Evolutionary conservation across 2,329 filamentous ascomycete species (phyloP).

Genomic region (Colletotrichum trifolii): DNA sequence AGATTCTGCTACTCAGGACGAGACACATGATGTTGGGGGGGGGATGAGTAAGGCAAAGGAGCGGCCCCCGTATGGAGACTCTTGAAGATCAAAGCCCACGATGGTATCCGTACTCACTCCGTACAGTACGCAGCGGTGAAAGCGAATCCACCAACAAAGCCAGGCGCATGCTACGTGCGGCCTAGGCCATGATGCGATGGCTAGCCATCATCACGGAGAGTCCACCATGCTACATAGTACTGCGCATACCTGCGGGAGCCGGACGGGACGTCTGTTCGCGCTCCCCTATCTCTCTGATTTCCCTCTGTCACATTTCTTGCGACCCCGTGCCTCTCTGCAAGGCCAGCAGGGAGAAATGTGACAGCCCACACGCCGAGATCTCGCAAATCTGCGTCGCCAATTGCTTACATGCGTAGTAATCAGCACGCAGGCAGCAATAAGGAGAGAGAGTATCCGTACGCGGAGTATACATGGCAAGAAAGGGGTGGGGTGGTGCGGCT

Average conservation of each 20-base stretch:
- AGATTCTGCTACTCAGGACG: constrained; percentile 7
- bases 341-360: constrained; percentile 18
- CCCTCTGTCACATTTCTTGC: constrained; percentile 11
- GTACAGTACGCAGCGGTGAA: constrained; percentile 24
- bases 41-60: constrained; percentile 5
- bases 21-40: constrained; percentile 15
- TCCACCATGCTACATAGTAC: not conserved
- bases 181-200: no score
- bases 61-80: constrained; percentile 13
- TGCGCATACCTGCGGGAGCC: constrained; percentile 10
- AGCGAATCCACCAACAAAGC: constrained; percentile 20
- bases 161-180: not conserved
- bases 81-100: constrained; percentile 19
- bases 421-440: no score
- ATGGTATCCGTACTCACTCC: not conserved
- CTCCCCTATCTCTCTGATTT: not conserved
- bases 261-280: constrained; percentile 12
- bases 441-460: no score
- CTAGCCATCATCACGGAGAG: no score
- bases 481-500: not conserved
- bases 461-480: no score
- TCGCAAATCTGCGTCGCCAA: constrained; percentile 32
- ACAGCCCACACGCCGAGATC: constrained; percentile 25
- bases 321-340: not conserved
- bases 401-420: not conserved